phyloP scores from a whole-genome alignment of 495 filamentous ascomycete species.

The Lasiosphaeria miniovina region DNA sequence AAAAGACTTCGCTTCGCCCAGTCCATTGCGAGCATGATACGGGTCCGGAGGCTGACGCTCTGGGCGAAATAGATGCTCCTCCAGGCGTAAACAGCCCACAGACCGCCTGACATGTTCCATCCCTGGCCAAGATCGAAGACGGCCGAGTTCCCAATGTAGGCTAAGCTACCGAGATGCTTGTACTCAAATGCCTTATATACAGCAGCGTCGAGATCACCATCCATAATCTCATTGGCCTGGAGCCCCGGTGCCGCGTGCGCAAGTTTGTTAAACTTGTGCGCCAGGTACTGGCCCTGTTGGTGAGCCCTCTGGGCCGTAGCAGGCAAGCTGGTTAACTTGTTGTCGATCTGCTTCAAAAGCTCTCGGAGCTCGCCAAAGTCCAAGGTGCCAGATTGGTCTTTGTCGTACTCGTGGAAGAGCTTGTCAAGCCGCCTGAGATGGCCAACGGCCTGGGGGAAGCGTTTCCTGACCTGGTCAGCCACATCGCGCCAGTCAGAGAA shows the following conservation, averaged over 20 bases:
- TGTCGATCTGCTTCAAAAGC: slow-evolving; percentile 85
- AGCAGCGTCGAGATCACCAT: slow-evolving; percentile 89
- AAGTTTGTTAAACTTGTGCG: slow-evolving; percentile 89
- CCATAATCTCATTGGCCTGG: slow-evolving; percentile 69
- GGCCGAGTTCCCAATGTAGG: slow-evolving; percentile 94
- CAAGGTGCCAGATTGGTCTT: slow-evolving; percentile 85
- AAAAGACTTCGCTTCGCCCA: slow-evolving; percentile 95
- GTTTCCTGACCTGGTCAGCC: slow-evolving; percentile 74
- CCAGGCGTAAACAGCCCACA: slow-evolving; percentile 96
- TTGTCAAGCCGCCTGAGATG: slow-evolving; percentile 86
- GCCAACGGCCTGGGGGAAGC: slow-evolving; percentile 88
- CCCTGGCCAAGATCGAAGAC: slow-evolving; percentile 82
- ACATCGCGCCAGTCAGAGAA: slow-evolving; percentile 87
- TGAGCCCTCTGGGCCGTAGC: slow-evolving; percentile 96
- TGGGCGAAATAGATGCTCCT: slow-evolving; percentile 96
- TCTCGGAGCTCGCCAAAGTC: slow-evolving; percentile 90
- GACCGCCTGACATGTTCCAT: slow-evolving; percentile 73
- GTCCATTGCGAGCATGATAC: slow-evolving; percentile 93
- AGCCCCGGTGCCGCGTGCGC: slow-evolving; percentile 76
- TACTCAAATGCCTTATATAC: slow-evolving; percentile 97
- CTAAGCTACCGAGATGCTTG: slow-evolving; percentile 83
- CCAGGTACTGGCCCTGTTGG: slow-evolving; percentile 94
- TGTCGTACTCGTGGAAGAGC: slow-evolving; percentile 89
- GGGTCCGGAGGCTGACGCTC: slow-evolving; percentile 89
- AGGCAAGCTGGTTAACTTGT: slow-evolving; percentile 79